phyloP scores from a whole-genome alignment of 257 asterid genomes.

The Verbascum thapsus region DNA sequence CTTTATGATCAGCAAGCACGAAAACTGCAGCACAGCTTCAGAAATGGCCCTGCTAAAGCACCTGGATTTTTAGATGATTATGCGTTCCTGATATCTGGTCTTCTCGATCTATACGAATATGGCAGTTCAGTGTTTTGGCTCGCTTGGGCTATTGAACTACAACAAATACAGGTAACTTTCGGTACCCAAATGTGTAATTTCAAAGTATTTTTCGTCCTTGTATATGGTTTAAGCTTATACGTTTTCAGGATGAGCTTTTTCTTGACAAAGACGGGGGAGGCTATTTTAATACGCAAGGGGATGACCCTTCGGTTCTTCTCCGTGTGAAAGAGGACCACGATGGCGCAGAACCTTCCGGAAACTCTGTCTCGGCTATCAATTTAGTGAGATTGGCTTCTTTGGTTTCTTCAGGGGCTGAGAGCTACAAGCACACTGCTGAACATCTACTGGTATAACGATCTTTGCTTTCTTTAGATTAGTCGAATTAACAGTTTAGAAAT shows the following conservation, averaged over 20 bases:
- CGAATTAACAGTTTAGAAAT: no score
- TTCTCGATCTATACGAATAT: slow-evolving; percentile 74
- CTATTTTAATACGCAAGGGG: slow-evolving; percentile 82
- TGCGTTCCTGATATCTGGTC: slow-evolving; percentile 77
- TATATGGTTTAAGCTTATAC: background rate
- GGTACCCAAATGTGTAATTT: background rate
- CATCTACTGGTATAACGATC: slow-evolving; percentile 58
- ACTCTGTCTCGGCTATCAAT: slow-evolving; percentile 81
- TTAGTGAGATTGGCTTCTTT: slow-evolving; percentile 75
- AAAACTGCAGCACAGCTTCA: slow-evolving; percentile 83
- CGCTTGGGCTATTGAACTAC: slow-evolving; percentile 90
- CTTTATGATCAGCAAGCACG: slow-evolving; percentile 60
- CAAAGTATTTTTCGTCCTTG: background rate
- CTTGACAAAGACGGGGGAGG: slow-evolving; percentile 92
- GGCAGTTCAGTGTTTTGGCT: slow-evolving; percentile 82
- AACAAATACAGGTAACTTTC: slow-evolving; percentile 61
- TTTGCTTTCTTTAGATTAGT: background rate
- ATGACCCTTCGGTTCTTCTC: slow-evolving; percentile 88
- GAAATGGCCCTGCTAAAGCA: slow-evolving; percentile 89
- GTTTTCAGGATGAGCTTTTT: slow-evolving; percentile 72
- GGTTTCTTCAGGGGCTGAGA: slow-evolving; percentile 53
- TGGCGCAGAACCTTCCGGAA: slow-evolving; percentile 97
- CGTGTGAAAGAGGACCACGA: slow-evolving; percentile 95
- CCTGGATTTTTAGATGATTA: slow-evolving; percentile 93
- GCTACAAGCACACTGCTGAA: slow-evolving; percentile 61